A percentile compares a stretch with the other conserved stretches of the same genome.
Conservation (phyloP, 2,329 filamentous ascomycete species). For the Xylariaceae sp. region DNA sequence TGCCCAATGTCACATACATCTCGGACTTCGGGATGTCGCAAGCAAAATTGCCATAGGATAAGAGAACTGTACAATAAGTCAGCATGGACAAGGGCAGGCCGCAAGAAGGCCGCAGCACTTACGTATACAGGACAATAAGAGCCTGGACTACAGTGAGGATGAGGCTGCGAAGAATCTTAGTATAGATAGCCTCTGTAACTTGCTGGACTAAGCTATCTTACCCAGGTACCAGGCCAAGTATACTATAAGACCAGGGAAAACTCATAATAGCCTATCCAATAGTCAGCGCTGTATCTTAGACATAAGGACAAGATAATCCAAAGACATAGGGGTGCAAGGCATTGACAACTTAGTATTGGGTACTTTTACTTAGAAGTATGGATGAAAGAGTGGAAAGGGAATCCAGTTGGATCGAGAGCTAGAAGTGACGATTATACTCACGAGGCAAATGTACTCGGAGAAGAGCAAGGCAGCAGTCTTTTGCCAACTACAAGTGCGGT, state of each 20-base stretch:
- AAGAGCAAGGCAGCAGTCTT: slow-evolving; percentile 93
- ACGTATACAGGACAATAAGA: slow-evolving; percentile 82
- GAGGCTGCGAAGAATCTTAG: slow-evolving; percentile 51
- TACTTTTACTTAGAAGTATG: too few species aligned
- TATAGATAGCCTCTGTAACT: slow-evolving; percentile 20
- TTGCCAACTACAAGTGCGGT: slow-evolving; percentile 91
- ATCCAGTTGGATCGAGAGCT: not conserved
- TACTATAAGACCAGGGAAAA: slow-evolving; percentile 90
- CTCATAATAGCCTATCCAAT: slow-evolving; percentile 78
- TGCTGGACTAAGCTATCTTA: slow-evolving; percentile 37
- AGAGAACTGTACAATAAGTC: slow-evolving; percentile 30
- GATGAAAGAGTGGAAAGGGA: too few species aligned
- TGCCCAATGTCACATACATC: slow-evolving; percentile 97
- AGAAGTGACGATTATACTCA: slow-evolving; percentile 36
- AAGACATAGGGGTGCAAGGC: not conserved
- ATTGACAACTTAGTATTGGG: not conserved
- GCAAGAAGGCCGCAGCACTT: slow-evolving; percentile 46
- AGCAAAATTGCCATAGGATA: slow-evolving; percentile 73
- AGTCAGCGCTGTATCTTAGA: slow-evolving; percentile 14
- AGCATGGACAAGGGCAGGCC: not conserved
- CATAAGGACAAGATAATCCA: not conserved
- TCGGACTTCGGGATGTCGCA: slow-evolving; percentile 87
- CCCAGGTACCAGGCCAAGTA: slow-evolving; percentile 86
- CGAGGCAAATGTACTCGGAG: slow-evolving; percentile 91
- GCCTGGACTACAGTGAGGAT: slow-evolving; percentile 84